Evolutionary conservation across 1,139 yeast genomes (phyloP).

Genomic region (Hyphopichia burtonii): DNA sequence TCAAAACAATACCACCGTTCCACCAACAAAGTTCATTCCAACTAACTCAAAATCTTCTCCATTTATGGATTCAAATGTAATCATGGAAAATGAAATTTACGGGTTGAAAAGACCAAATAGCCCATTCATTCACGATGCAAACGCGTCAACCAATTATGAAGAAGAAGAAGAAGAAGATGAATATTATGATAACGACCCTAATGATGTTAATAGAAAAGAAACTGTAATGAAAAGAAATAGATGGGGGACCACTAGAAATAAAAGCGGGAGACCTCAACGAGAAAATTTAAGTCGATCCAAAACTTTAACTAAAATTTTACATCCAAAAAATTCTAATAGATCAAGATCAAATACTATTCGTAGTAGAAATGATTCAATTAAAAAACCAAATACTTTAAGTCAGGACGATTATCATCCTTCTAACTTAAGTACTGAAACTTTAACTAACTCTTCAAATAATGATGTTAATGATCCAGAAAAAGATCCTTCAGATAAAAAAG

Average conservation of each 20-base stretch:
- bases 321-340: slow-evolving; percentile 5
- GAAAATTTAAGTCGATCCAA: slow-evolving; percentile 46
- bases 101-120: slow-evolving; percentile 18
- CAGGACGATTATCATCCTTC: not conserved
- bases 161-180: slow-evolving; percentile 13
- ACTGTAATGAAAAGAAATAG: slow-evolving; percentile 67
- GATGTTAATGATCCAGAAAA: slow-evolving; percentile 15
- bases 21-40: slow-evolving; percentile 1
- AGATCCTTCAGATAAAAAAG: slow-evolving; percentile 38
- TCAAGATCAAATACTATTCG: not conserved
- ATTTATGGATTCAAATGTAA: slow-evolving; percentile 20
- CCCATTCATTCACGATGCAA: slow-evolving; percentile 17
- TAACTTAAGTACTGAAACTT: slow-evolving; percentile 3
- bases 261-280: slow-evolving; percentile 62
- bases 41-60: slow-evolving; percentile 17
- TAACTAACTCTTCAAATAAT: slow-evolving; percentile 19
- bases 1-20: not conserved
- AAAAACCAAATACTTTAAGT: slow-evolving; percentile 20
- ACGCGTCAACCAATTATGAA: too few relatives aligned
- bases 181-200: slow-evolving; percentile 10
- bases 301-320: slow-evolving; percentile 39
- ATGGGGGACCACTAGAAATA: slow-evolving; percentile 89
- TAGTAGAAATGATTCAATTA: slow-evolving; percentile 14
- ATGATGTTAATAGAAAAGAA: slow-evolving; percentile 7
- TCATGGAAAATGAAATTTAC: slow-evolving; percentile 22